Evolutionary conservation across 345 rosid species (phyloP).

Genomic region (Anacardium occidentale): DNA sequence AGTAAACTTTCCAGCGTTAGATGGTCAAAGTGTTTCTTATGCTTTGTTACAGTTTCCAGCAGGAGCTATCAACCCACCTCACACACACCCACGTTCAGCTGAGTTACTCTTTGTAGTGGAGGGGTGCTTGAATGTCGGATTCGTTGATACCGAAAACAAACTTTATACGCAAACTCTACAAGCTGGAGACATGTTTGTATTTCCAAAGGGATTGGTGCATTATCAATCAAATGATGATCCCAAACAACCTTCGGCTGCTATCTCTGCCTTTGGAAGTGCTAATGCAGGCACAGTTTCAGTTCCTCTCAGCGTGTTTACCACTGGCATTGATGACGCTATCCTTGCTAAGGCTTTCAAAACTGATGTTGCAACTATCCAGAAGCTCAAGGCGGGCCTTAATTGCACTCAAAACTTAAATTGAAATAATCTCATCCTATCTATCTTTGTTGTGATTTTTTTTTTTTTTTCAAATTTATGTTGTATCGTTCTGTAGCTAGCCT

Average conservation of each 20-base stretch:
- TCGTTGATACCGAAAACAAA: not conserved
- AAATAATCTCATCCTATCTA: too few relatives aligned
- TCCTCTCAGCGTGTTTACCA: conserved; percentile 11
- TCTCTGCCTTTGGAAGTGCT: conserved; percentile 23
- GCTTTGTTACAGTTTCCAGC: conserved; percentile 3
- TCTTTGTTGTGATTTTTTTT: too few relatives aligned
- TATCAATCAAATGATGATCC: conserved; percentile 6
- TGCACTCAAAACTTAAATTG: not conserved
- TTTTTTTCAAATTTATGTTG: not conserved
- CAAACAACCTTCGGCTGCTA: not conserved
- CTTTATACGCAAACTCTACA: conserved; percentile 9
- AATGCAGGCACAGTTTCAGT: conserved; percentile 20
- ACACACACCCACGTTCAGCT: conserved; percentile 15
- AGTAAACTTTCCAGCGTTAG: conserved; percentile 1
- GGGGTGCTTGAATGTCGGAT: conserved; percentile 8
- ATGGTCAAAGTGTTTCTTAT: conserved; percentile 15
- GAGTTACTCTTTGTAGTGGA: conserved; percentile 15
- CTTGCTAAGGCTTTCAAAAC: conserved; percentile 27
- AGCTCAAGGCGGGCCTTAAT: not conserved
- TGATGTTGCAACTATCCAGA: not conserved
- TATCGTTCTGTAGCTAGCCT: too few relatives aligned
- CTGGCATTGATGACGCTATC: conserved; percentile 21
- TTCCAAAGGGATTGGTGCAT: conserved; percentile 23
- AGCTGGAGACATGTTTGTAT: conserved; percentile 20
- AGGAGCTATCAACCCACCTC: conserved; percentile 8